Evolutionary conservation across 129 eudicot species (phyloP), one percentile per base, ranked within the genome.

Genomic region (Solidago caesia): DNA sequence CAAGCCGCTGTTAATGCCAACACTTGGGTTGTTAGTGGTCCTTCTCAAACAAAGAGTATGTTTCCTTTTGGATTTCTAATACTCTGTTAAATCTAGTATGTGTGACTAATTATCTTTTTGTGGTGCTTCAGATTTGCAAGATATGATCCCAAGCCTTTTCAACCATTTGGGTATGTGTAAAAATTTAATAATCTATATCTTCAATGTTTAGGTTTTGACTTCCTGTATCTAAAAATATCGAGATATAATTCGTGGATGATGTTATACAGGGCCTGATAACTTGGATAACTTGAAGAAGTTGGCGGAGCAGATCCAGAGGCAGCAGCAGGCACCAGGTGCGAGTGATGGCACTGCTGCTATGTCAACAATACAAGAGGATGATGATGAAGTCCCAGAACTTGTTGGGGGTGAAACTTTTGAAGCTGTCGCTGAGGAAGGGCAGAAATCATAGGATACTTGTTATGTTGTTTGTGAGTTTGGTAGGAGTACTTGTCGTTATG

Each of bases 1-100:
- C 98, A 92, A 89, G 98, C 98, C 26, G 86, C 98, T 44, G 84
- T 89, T 87, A 81, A 87, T 44, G 96, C 97, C 70, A 92, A 92
- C 81, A 92, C 97, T 43, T 92, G 97, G 97, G 97, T 92, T 71
- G 89, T 92, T 67, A 92, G 96, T 53, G 96, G 97, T 11, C 16
- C 91, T 70, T 92, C 97, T 13, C 97, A 89, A 77, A 89, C 81
- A 64, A 92, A 89, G 84, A 92, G 98, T 92, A 92, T 9, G 79
- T 67, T 43, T 13, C 0, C 52, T 26, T 44, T 39, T 14, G 14
- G 44, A 66, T 33, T 49, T 48, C 8, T 14, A 2, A 6, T 10
- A 7, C 47, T 47, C 66, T 1, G 62, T 7, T 13, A 27, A 15
- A 21, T 46, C 5, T 27, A 39, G 9, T 44, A 68, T 7, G 14